A percentile compares a stretch with the other conserved stretches of the same genome.
These are phyloP conservation scores for Scheffersomyces lignosus DNA, from an alignment of 805 yeast species.

Conservation along the genomic window DNA sequence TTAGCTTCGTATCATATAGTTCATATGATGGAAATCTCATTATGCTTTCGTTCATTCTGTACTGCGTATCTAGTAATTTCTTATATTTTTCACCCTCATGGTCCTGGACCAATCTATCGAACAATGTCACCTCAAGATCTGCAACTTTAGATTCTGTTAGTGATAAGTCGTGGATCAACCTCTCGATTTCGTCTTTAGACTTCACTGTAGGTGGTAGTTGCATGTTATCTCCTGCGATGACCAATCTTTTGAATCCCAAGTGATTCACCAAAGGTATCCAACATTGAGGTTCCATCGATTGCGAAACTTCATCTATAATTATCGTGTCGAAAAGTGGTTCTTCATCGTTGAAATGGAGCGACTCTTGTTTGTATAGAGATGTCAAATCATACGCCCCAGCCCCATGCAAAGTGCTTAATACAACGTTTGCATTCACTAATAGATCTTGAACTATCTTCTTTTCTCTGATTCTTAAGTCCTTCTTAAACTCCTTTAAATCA, in stretches of 20 bases:
- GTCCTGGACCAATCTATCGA: slow-evolving; percentile 67
- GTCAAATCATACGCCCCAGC: slow-evolving; percentile 72
- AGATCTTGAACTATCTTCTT: slow-evolving; percentile 59
- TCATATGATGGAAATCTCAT: slow-evolving; percentile 74
- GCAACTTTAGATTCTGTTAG: slow-evolving; percentile 32
- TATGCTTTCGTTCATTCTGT: slow-evolving; percentile 79
- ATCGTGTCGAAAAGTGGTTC: slow-evolving; percentile 66
- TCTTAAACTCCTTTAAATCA: slow-evolving; percentile 66
- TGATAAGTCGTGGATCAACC: neutral
- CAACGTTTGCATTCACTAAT: slow-evolving; percentile 61
- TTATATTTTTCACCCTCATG: slow-evolving; percentile 47
- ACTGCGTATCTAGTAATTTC: slow-evolving; percentile 71
- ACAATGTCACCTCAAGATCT: slow-evolving; percentile 64
- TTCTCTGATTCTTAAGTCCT: slow-evolving; percentile 70
- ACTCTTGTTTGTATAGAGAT: slow-evolving; percentile 44
- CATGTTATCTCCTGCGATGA: slow-evolving; percentile 90
- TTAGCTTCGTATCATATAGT: slow-evolving; percentile 62
- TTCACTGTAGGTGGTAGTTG: slow-evolving; percentile 92
- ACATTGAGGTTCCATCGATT: slow-evolving; percentile 90
- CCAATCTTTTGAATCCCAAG: slow-evolving; percentile 52
- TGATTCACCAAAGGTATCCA: slow-evolving; percentile 89
- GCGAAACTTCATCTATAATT: slow-evolving; percentile 94
- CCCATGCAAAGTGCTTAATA: slow-evolving; percentile 85
- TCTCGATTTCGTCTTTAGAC: slow-evolving; percentile 31
- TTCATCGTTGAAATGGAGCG: slow-evolving; percentile 14